These are phyloP conservation scores for Dryadomyces quercus-mongolicae DNA, from an alignment of 2,329 filamentous ascomycete genomes.

Conservation along the genomic window DNA sequence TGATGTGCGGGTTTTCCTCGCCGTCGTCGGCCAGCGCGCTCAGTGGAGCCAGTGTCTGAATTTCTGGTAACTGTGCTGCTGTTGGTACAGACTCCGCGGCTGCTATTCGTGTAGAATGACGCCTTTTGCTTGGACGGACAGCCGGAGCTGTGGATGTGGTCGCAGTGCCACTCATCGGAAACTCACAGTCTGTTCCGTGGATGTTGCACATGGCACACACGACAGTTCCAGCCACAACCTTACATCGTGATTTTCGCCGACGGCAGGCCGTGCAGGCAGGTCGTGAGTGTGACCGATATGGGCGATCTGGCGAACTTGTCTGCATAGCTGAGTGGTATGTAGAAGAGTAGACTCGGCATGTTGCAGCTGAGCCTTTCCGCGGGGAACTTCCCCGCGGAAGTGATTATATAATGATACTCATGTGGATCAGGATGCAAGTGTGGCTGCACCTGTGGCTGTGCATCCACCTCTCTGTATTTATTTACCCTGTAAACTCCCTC, in stretches of 20 bases:
- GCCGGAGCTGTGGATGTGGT: neutral
- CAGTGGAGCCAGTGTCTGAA: neutral
- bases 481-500: no score
- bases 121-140: neutral
- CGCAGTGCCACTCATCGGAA: neutral
- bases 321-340: neutral
- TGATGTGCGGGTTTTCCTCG: constrained; percentile 3
- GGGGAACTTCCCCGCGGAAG: no score
- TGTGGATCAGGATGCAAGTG: no score
- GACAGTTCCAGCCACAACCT: constrained; percentile 38
- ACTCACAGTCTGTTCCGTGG: constrained; percentile 39
- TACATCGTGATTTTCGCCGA: constrained; percentile 49
- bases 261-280: constrained; percentile 49
- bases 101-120: neutral
- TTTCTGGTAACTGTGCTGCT: neutral
- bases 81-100: neutral
- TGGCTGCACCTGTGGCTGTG: no score
- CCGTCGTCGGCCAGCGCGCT: neutral
- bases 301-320: constrained; percentile 20
- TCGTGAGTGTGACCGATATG: constrained; percentile 49
- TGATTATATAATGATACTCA: no score
- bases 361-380: no score
- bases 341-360: neutral
- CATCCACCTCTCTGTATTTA: no score
- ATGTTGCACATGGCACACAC: constrained; percentile 46